These are phyloP conservation scores for Aspergillus campestris DNA, from an alignment of 495 filamentous ascomycete species.

Conservation along the genomic window DNA sequence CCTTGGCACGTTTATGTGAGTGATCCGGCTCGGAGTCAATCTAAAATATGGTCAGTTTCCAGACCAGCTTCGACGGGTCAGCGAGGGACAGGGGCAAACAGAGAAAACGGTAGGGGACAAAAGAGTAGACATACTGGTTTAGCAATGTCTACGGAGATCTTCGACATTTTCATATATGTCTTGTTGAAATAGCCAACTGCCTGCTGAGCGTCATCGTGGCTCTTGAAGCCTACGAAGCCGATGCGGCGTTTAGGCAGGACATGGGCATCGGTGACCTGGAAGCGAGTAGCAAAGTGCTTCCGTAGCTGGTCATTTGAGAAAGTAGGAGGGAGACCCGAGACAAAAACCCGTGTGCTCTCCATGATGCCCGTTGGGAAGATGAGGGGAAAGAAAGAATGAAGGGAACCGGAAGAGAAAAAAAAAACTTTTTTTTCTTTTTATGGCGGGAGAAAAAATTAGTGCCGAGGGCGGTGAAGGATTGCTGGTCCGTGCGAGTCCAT, in stretches of 20 bases:
- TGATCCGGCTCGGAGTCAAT: slow-evolving; percentile 32
- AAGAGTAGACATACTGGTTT: slow-evolving; percentile 54
- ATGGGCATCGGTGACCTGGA: slow-evolving; percentile 80
- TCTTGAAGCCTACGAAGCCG: slow-evolving; percentile 93
- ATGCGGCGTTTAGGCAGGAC: slow-evolving; percentile 81
- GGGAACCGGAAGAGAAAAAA: slow-evolving; percentile 11
- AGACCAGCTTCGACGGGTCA: slow-evolving; percentile 40
- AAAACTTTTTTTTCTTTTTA: slow-evolving; percentile 27
- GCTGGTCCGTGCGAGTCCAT: slow-evolving; percentile 12
- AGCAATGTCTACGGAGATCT: slow-evolving; percentile 84
- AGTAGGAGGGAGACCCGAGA: slow-evolving; percentile 73
- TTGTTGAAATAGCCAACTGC: slow-evolving; percentile 93
- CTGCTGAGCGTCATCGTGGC: slow-evolving; percentile 62
- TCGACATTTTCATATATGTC: slow-evolving; percentile 94
- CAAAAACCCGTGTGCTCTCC: slow-evolving; percentile 70
- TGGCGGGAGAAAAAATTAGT: slow-evolving; percentile 18
- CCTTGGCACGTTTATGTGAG: slow-evolving; percentile 20
- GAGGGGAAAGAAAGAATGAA: slow-evolving; percentile 7
- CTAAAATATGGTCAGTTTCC: slow-evolving; percentile 37
- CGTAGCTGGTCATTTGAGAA: slow-evolving; percentile 71
- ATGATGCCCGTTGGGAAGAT: slow-evolving; percentile 18
- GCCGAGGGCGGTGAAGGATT: slow-evolving; percentile 28
- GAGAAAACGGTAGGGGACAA: slow-evolving; percentile 5
- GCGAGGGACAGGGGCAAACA: slow-evolving; percentile 27
- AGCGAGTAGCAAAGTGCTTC: slow-evolving; percentile 74